These are phyloP conservation scores for Diplodia intermedia DNA, from an alignment of 2,329 filamentous ascomycete species.

Conservation along the genomic window DNA sequence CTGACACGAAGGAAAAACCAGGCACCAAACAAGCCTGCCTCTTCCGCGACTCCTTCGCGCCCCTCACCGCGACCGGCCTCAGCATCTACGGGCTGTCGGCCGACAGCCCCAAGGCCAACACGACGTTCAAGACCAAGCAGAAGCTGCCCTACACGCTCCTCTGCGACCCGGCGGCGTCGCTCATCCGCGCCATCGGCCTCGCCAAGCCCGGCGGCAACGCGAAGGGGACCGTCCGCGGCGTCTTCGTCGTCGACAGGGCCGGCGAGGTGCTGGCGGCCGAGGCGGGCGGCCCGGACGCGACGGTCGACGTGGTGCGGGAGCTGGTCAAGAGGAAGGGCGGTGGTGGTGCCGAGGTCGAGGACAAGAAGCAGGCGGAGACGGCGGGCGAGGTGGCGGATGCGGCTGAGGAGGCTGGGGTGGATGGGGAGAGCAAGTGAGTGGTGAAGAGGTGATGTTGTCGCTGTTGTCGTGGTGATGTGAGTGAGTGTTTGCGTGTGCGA, in stretches of 20 bases:
- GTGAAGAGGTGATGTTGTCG: background rate
- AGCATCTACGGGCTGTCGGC: slow-evolving; percentile 88
- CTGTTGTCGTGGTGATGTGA: background rate
- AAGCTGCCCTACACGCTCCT: slow-evolving; percentile 86
- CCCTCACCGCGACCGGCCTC: slow-evolving; percentile 78
- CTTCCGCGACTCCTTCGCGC: slow-evolving; percentile 84
- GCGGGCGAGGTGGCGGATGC: slow-evolving; percentile 56
- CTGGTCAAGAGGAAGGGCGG: slow-evolving; percentile 54
- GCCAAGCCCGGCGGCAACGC: slow-evolving; percentile 70
- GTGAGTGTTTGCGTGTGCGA: background rate
- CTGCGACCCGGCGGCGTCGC: slow-evolving; percentile 75
- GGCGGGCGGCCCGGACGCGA: slow-evolving; percentile 77
- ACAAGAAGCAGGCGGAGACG: slow-evolving; percentile 47
- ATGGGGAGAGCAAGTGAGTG: slow-evolving; percentile 34
- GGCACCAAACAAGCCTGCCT: slow-evolving; percentile 92
- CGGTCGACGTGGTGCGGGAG: slow-evolving; percentile 76
- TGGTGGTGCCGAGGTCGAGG: slow-evolving; percentile 36
- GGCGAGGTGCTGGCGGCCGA: slow-evolving; percentile 81
- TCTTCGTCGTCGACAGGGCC: slow-evolving; percentile 83
- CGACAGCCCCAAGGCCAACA: slow-evolving; percentile 90
- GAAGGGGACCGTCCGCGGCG: slow-evolving; percentile 81
- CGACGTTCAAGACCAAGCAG: slow-evolving; percentile 90
- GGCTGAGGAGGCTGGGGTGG: slow-evolving; percentile 46
- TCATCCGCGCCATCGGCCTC: slow-evolving; percentile 87
- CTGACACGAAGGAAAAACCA: slow-evolving; percentile 56